phyloP scores from a whole-genome alignment of 2,329 filamentous ascomycete species.

The Aureobasidium sp. region DNA sequence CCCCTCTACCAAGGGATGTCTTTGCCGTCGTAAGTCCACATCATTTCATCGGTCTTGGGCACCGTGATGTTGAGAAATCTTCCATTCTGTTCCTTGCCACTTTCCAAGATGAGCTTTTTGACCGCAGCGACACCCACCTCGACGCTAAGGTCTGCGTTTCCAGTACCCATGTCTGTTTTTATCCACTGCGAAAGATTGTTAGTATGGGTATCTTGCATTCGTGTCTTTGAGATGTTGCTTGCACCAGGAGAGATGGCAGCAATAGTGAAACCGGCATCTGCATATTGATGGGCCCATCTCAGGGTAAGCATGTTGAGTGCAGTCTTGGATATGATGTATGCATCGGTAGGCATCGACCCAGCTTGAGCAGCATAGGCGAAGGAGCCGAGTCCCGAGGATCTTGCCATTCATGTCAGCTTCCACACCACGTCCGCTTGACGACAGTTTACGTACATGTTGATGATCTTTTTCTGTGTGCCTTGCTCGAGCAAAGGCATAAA shows the following conservation, averaged over 20 bases:
- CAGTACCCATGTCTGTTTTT: slow-evolving; percentile 35
- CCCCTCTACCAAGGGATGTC: slow-evolving; percentile 15
- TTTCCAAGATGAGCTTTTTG: slow-evolving; percentile 36
- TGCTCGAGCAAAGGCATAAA: slow-evolving; percentile 31
- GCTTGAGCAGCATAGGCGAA: slow-evolving; percentile 24
- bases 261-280: slow-evolving; percentile 35
- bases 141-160: slow-evolving; percentile 34
- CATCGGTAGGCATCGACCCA: slow-evolving; percentile 21
- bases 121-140: slow-evolving; percentile 32
- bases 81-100: slow-evolving; percentile 34
- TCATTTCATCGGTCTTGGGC: slow-evolving; percentile 30
- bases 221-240: slow-evolving; percentile 16
- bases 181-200: slow-evolving; percentile 32
- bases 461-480: slow-evolving; percentile 34
- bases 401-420: slow-evolving; percentile 17
- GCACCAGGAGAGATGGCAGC: slow-evolving; percentile 38
- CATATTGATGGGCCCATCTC: slow-evolving; percentile 32
- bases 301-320: slow-evolving; percentile 41
- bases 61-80: slow-evolving; percentile 40
- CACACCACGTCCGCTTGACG: not conserved
- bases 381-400: slow-evolving; percentile 36
- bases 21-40: slow-evolving; percentile 18
- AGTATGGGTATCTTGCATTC: not conserved
- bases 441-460: slow-evolving; percentile 32
- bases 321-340: slow-evolving; percentile 40